A percentile compares a stretch with the other conserved stretches of the same genome.
phyloP scores from a whole-genome alignment of 2,329 filamentous ascomycete genomes.

The Neoscytalidium dimidiatum region DNA sequence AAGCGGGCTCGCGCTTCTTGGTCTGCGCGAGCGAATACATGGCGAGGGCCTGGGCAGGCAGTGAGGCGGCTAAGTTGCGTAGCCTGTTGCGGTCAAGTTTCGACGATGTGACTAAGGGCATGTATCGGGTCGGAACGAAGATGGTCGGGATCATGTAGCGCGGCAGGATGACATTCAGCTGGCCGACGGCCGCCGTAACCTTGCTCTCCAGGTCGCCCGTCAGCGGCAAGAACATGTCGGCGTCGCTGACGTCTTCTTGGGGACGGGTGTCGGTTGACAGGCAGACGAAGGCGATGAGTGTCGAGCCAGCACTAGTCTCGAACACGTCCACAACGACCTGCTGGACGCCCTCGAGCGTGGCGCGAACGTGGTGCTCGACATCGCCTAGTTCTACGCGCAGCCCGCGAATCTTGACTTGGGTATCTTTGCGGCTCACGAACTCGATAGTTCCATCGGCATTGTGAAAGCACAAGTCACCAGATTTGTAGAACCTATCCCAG shows the following conservation, averaged over 20 bases:
- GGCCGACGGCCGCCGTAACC: not conserved
- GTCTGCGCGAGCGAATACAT: not conserved
- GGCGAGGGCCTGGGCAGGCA: not conserved
- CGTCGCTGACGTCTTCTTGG: not conserved
- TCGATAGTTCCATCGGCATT: constrained; percentile 37
- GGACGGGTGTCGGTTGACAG: not conserved
- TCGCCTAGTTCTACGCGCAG: constrained; percentile 49
- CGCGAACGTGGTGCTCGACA: constrained; percentile 46
- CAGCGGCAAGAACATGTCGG: not conserved
- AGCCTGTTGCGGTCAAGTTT: constrained; percentile 33
- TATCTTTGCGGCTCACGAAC: constrained; percentile 39
- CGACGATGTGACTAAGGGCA: constrained; percentile 31
- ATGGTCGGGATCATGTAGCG: not conserved
- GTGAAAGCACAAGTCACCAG: constrained; percentile 35
- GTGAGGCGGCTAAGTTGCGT: not conserved
- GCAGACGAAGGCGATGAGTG: not conserved
- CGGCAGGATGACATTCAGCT: not conserved
- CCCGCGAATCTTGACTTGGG: constrained; percentile 44
- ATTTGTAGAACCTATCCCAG: constrained; percentile 30
- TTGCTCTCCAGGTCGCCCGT: not conserved
- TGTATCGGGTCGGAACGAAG: not conserved
- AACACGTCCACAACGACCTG: not conserved
- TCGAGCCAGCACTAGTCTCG: not conserved
- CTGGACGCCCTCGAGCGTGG: constrained; percentile 15
- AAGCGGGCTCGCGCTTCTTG: not conserved